These are phyloP conservation scores for Rhodotorula sp. DNA, from an alignment of 1,284 basidiomycete species.

Conservation along the genomic window DNA sequence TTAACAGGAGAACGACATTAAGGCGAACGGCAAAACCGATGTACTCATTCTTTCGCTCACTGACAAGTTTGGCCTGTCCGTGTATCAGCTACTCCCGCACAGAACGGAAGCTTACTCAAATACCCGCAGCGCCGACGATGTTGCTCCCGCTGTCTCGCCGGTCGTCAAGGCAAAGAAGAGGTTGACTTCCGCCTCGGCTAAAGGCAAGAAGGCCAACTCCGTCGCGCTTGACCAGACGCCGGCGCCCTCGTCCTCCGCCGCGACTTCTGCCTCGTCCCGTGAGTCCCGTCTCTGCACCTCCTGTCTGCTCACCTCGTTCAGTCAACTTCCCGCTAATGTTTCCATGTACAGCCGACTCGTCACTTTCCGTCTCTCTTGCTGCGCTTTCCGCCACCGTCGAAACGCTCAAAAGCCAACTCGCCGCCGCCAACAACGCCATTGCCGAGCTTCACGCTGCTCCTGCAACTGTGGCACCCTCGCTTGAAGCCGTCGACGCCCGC, in stretches of 20 bases:
- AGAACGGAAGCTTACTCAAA: background rate
- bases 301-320: background rate
- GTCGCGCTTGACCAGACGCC: background rate
- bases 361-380: background rate
- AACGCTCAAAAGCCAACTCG: constrained; percentile 5
- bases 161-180: background rate
- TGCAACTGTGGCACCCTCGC: no score
- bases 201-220: background rate
- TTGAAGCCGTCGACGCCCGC: background rate
- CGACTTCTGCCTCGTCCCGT: background rate
- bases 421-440: background rate
- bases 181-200: background rate
- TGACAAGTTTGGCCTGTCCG: constrained; percentile 6
- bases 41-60: constrained; percentile 7
- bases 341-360: no score
- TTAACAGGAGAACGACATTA: constrained; percentile 15
- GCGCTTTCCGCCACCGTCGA: constrained; percentile 5
- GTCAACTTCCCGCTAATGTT: no score
- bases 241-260: no score
- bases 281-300: background rate
- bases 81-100: background rate
- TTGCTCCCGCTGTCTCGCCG: background rate
- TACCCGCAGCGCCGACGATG: background rate
- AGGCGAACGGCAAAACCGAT: constrained; percentile 26
- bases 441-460: background rate